phyloP scores from a whole-genome alignment of 140 eudicot species.

The Bidens hawaiensis region DNA sequence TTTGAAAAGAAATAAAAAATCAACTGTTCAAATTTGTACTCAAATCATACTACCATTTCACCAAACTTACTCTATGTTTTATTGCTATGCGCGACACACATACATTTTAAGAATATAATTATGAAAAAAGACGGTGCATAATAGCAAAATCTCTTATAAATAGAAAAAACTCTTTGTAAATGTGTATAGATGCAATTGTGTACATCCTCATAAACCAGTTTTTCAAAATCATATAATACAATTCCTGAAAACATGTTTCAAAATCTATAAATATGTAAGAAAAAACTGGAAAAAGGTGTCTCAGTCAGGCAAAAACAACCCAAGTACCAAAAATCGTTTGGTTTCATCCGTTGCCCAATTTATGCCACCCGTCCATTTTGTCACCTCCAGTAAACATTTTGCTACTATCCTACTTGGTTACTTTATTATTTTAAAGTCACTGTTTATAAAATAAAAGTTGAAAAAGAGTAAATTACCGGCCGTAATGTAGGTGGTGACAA shows the following conservation, averaged over 20 bases:
- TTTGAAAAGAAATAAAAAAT: not conserved
- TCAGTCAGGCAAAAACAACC: not conserved
- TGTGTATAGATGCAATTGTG: not conserved
- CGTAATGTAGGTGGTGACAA: conserved; percentile 79
- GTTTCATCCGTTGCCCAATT: not conserved
- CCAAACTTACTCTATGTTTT: no score
- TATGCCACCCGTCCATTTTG: not conserved
- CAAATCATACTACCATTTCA: no score
- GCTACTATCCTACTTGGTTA: not conserved
- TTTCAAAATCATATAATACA: not conserved
- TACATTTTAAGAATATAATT: not conserved
- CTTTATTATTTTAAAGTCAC: not conserved
- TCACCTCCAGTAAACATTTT: not conserved
- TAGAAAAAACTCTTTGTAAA: not conserved
- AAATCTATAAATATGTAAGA: not conserved
- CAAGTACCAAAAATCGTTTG: not conserved
- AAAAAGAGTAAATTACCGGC: conserved; percentile 60
- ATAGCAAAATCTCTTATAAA: not conserved
- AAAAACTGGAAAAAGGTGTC: not conserved
- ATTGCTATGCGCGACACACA: no score
- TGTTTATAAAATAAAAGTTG: conserved; percentile 4
- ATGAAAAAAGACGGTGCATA: not conserved
- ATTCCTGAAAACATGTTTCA: no score
- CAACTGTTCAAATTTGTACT: no score
- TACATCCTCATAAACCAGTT: not conserved